Base-by-base conservation (phyloP, 2,329 filamentous ascomycete genomes). In the Beauveria asiatica region DNA sequence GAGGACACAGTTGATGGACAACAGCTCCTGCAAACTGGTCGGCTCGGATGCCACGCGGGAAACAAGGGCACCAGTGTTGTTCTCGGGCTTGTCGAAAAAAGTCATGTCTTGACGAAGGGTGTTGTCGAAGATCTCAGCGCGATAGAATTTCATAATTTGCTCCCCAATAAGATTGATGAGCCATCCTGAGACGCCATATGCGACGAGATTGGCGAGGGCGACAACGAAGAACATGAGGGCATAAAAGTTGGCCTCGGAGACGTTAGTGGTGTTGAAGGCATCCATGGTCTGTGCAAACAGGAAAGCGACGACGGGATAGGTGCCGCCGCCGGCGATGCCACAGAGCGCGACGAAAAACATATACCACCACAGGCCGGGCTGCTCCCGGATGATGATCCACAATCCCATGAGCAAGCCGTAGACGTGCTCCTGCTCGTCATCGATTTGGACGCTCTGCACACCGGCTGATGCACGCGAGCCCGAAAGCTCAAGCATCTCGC, bases 161-260 rank as follows among this genome's bases (percentile, higher is more conserved):
- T 72, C 74, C 0, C 70, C 72, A 13, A 75, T 66, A 5, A 68
- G 60, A 44, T 76, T 77, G 59, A 70, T 68, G 6, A 70, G 50
- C 70, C 71, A 75, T 2, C 76, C 75, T 25, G 69, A 63, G 1
- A 67, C 61, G 33, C 70, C 71, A 56, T 83, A 83, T 3, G 73
- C 69, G 0, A 80, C 58, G 1, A 79, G 67, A 37, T 78, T 76
- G 3, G 70, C 77, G 10, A 78, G 67, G 1, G 81, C 81, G 17
- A 82, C 69, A 1, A 83, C 69, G 54, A 83, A 80, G 66, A 83
- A 83, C 80, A 84, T 83, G 53, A 81, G 73, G 0, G 79, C 72
- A 68, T 76, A 83, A 64, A 83, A 82, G 68, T 84, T 77, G 6
- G 74, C 78, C 25, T 67, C 65, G n/a, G 61, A 48, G 8, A 73